Evolutionary conservation across 2,329 filamentous ascomycete species (phyloP).

Genomic region (Trichoderma lentiforme): DNA sequence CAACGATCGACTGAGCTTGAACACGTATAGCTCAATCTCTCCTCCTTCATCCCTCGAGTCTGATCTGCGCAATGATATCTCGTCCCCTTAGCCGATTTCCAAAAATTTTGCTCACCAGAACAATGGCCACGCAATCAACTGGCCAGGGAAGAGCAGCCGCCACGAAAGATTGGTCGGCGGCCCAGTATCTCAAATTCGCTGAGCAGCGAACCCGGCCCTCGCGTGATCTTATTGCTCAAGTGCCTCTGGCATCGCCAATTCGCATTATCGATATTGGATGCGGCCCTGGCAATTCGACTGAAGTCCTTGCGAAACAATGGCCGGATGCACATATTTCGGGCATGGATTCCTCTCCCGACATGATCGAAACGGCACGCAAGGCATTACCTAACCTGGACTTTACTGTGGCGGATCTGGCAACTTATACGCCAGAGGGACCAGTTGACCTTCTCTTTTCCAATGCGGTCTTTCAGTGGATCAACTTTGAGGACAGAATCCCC

Average conservation of each 20-base stretch:
- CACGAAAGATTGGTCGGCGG: conserved; percentile 47
- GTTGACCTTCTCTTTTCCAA: conserved; percentile 53
- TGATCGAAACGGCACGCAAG: conserved; percentile 48
- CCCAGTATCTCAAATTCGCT: conserved; percentile 55
- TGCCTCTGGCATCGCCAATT: conserved; percentile 39
- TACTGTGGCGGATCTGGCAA: conserved; percentile 42
- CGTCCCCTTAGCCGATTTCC: background rate
- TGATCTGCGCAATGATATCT: background rate
- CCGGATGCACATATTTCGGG: conserved; percentile 46
- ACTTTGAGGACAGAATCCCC: conserved; percentile 39
- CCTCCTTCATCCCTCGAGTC: background rate
- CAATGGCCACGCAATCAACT: conserved; percentile 9
- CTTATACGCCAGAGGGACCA: conserved; percentile 33
- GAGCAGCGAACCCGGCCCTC: conserved; percentile 51
- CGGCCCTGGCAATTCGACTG: conserved; percentile 58
- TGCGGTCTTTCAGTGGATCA: conserved; percentile 59
- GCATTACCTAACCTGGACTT: conserved; percentile 44
- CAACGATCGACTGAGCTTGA: background rate
- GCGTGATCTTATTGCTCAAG: conserved; percentile 49
- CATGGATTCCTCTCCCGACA: conserved; percentile 54
- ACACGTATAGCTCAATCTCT: background rate
- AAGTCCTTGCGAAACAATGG: conserved; percentile 45
- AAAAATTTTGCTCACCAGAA: background rate
- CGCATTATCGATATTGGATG: conserved; percentile 57
- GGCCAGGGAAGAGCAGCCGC: background rate